These are phyloP conservation scores for Suhomyces terraborum DNA, from an alignment of 1,139 yeast genomes.

Conservation along the genomic window DNA sequence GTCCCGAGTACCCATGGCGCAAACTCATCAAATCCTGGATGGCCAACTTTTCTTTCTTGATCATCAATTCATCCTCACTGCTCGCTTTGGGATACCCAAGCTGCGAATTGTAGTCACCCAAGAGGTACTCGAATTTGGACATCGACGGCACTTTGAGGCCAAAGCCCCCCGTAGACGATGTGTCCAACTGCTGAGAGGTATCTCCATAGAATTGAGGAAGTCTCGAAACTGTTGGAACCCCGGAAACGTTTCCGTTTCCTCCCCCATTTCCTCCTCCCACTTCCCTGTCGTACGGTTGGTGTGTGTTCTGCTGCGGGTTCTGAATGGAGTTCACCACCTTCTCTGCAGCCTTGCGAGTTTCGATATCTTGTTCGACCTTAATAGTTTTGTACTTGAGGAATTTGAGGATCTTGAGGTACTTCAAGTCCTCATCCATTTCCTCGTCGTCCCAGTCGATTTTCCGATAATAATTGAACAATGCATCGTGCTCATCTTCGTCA, in stretches of 20 bases:
- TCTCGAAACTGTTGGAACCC: background rate
- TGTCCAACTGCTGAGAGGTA: constrained; percentile 7
- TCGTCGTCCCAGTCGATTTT: constrained; percentile 55
- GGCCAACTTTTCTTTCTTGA: constrained; percentile 40
- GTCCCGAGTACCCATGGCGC: constrained; percentile 15
- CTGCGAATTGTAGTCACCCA: constrained; percentile 26
- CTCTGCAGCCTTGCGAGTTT: constrained; percentile 14
- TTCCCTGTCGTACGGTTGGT: constrained; percentile 1
- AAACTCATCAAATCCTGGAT: constrained; percentile 39
- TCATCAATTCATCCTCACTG: constrained; percentile 27
- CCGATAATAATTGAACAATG: constrained; percentile 20
- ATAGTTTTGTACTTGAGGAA: constrained; percentile 44
- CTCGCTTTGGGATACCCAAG: constrained; percentile 15
- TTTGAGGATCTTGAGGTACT: constrained; percentile 46
- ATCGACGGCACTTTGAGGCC: constrained; percentile 30
- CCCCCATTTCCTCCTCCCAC: background rate
- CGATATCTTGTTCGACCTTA: constrained; percentile 10
- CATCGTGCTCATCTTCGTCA: constrained; percentile 30
- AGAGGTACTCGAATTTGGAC: constrained; percentile 33
- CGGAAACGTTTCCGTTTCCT: background rate
- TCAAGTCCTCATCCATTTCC: constrained; percentile 52
- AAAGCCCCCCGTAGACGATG: constrained; percentile 12
- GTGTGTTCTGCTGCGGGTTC: constrained; percentile 1
- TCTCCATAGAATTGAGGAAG: constrained; percentile 11
- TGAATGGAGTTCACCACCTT: constrained; percentile 10